Evolutionary conservation across 805 yeast genomes (phyloP).

Genomic region (Candida golubevii): DNA sequence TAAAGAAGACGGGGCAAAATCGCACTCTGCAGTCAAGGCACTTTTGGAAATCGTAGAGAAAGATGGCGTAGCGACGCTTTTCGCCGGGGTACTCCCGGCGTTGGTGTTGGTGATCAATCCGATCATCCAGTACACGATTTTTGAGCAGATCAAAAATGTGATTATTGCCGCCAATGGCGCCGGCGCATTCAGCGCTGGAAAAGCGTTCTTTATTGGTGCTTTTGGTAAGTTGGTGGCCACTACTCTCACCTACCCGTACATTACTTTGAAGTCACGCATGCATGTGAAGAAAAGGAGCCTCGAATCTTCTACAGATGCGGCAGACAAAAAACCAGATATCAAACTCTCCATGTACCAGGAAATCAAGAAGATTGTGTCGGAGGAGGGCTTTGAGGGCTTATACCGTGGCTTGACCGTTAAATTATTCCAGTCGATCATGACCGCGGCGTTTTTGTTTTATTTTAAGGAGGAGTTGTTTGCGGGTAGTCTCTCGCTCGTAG

Average conservation of each 20-base stretch:
- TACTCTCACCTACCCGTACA: slow-evolving; percentile 82
- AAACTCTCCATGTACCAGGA: slow-evolving; percentile 44
- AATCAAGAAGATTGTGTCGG: slow-evolving; percentile 53
- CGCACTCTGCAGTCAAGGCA: slow-evolving; percentile 48
- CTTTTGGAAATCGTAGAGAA: slow-evolving; percentile 58
- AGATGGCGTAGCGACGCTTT: slow-evolving; percentile 70
- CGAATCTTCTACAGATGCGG: slow-evolving; percentile 12
- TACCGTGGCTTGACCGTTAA: slow-evolving; percentile 81
- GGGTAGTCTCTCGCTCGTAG: slow-evolving; percentile 53
- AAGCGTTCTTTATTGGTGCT: slow-evolving; percentile 86
- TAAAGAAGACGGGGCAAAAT: slow-evolving; percentile 22
- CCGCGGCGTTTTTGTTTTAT: slow-evolving; percentile 86
- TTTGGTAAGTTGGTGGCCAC: slow-evolving; percentile 89
- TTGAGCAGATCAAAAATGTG: slow-evolving; percentile 75
- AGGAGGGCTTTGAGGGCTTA: slow-evolving; percentile 73
- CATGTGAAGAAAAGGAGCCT: slow-evolving; percentile 51
- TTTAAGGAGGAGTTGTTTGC: slow-evolving; percentile 81
- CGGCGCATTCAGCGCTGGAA: slow-evolving; percentile 54
- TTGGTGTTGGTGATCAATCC: slow-evolving; percentile 83
- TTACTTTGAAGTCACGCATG: slow-evolving; percentile 85
- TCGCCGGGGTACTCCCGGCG: slow-evolving; percentile 87
- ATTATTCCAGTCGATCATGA: slow-evolving; percentile 74
- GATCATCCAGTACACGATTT: slow-evolving; percentile 85
- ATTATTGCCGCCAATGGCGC: slow-evolving; percentile 52
- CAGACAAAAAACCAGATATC: background rate